Base-by-base conservation (phyloP, 1,139 yeast genomes). In the Candida sojae region DNA sequence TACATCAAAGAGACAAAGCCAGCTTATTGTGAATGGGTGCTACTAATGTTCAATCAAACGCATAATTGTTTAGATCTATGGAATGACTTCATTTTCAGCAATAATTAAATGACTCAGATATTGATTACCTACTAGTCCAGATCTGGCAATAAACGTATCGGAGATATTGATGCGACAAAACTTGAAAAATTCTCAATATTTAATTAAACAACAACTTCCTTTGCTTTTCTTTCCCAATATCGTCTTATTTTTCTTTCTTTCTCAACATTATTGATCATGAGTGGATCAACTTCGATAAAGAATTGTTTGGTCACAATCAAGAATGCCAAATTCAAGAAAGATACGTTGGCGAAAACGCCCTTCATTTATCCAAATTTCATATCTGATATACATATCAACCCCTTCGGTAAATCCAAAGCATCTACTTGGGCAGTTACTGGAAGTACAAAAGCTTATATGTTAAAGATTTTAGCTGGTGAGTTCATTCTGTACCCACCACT, bases 401-500 rank as follows among this genome's bases (percentile, higher is more conserved):
- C 31, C 43, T 25, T 33, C 48, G 2, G 44, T 43, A 4, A 47
- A 44, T n/a, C 39, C 54, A 17, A 64, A 68, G 2, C 64, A 3
- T 33, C 34, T 8, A 40, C 26, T 17, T 71, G 74, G 73, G 68
- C 70, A 5, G 54, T 75, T 3, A 52, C 67, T 3, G 80, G 80
- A 0, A 66, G 70, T 7, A 52, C 55, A 10, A 75, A 73, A 53
- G 60, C 74, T 1, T 61, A 58, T 17, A 68, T 75, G 42, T 61
- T 75, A 29, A 62, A 64, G 38, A 58, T 67, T 1, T 37, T 72
- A 5, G 63, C 75, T 5, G 73, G 75, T 21, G 67, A 63, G 42
- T 79, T 71, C 57, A 61, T 83, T 23, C 67, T 83, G 0, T 68
- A 67, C 1, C 90, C 92, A 1, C 73, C 86, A 0, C 55, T 68